Evolutionary conservation across 352 stramenopile species (phyloP).

Genomic region (Blastocystis sp.): DNA sequence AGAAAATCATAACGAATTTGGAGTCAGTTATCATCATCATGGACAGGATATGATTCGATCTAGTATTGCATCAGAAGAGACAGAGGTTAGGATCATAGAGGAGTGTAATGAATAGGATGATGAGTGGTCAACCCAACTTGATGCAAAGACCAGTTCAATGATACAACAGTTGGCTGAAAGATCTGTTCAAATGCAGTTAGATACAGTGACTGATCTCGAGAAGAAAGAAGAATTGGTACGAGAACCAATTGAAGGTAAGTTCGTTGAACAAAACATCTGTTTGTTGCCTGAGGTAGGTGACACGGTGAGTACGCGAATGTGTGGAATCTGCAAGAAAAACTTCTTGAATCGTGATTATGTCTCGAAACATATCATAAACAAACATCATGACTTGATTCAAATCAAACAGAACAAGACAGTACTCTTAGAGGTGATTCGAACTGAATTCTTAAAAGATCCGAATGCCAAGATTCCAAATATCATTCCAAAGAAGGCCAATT

Average conservation of each 20-base stretch:
- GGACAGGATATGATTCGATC: background rate
- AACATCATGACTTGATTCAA: background rate
- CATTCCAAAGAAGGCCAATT: slow-evolving; percentile 25
- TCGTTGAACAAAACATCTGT: background rate
- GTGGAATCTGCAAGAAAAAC: slow-evolving; percentile 30
- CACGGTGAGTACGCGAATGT: background rate
- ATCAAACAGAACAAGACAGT: slow-evolving; percentile 29
- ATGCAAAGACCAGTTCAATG: background rate
- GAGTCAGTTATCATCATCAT: slow-evolving; percentile 2
- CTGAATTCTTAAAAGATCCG: slow-evolving; percentile 30
- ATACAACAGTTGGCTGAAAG: background rate
- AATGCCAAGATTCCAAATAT: slow-evolving; percentile 24
- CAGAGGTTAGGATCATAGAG: background rate
- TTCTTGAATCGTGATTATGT: slow-evolving; percentile 24
- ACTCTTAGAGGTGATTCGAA: background rate
- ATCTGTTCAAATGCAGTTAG: background rate
- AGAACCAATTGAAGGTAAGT: background rate
- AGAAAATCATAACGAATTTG: slow-evolving; percentile 18
- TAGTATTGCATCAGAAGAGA: background rate
- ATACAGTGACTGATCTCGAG: background rate
- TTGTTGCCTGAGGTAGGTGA: background rate
- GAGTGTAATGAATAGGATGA: background rate
- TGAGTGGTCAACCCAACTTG: background rate
- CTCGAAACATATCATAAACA: slow-evolving; percentile 36
- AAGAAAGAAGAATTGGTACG: background rate